Percentiles rank a stretch among this genome's conserved stretches.
These are phyloP conservation scores for Metschnikowia amazonensis DNA, from an alignment of 805 yeast genomes.

Conservation along the genomic window DNA sequence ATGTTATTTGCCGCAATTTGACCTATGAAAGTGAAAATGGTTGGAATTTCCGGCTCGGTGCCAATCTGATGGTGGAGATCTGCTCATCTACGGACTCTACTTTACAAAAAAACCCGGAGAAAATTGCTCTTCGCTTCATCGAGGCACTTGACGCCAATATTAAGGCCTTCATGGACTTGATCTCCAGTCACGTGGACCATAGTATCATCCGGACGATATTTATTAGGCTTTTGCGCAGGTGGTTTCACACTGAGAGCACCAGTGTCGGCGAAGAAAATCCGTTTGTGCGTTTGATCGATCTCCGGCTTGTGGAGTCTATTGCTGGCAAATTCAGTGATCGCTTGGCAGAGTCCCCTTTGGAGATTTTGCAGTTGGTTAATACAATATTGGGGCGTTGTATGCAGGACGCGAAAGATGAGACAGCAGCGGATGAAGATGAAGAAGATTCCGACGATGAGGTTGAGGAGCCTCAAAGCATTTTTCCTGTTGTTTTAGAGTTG, in stretches of 20 bases:
- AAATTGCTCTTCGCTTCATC: conserved; percentile 28
- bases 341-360: conserved; percentile 52
- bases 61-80: conserved; percentile 36
- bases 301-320: conserved; percentile 61
- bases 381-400: conserved; percentile 18
- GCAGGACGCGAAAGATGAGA: conserved; percentile 12
- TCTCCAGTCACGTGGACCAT: conserved; percentile 48
- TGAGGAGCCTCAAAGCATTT: conserved; percentile 18
- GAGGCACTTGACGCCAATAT: conserved; percentile 26
- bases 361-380: conserved; percentile 44
- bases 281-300: conserved; percentile 52
- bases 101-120: conserved; percentile 17
- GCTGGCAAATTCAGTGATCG: conserved; percentile 55
- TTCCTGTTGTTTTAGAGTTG: conserved; percentile 33
- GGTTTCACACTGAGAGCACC: conserved; percentile 42
- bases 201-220: conserved; percentile 46
- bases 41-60: conserved; percentile 45
- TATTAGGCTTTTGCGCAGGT: conserved; percentile 50
- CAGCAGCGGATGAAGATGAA: too few species aligned
- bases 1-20: conserved; percentile 31
- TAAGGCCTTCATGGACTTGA: conserved; percentile 33
- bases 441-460: conserved; percentile 22
- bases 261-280: conserved; percentile 41
- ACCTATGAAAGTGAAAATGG: conserved; percentile 25
- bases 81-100: conserved; percentile 4